Base-by-base conservation (phyloP, 495 filamentous ascomycete genomes). In the Pyronema omphalodes region DNA sequence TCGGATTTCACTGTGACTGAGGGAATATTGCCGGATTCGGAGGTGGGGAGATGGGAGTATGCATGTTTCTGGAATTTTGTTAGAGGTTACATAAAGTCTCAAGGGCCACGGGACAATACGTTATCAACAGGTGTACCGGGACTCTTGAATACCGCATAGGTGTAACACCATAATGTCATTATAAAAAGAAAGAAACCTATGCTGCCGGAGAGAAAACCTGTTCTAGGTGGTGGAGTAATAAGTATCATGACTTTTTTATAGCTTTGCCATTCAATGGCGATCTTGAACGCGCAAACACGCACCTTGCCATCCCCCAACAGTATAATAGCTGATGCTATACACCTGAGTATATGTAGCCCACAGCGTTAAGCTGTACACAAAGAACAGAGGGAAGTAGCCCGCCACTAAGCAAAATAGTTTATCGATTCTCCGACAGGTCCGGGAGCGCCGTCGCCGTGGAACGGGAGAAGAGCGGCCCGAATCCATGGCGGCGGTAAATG, bases 311-410 rank as follows among this genome's bases (percentile, higher is more conserved):
- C 66, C 56, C 41, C 71, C 76, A 55, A 73, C 72, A n/a, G 71
- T 66, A 7, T 71, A 68, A 47, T 68, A 70, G 33, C 82, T 71
- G 35, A 86, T 82, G 39, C 94, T 82, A 55, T 74, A 81, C 37
- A 82, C 76, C 61, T 89, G 78, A 15, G 94, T 88, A 72, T 83
- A 96, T 36, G 83, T 77, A 1, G 88, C 87, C 91, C 91, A 98
- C 5, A 79, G 83, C 6, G 84, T 93, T 51, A 94, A 61, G 37
- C 83, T 76, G 62, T 94, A 95, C 54, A 98, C 84, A 67, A 98
- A 94, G 39, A 70, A 69, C 1, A 98, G 74, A 8, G 91, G 91
- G 58, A 95, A 88, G 66, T 88, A 94, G n/a, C 79, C 82, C 36
- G 81, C 72, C 12, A 76, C 75, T 9, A 72, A 71, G 66, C 91